Percentiles rank a stretch among this genome's conserved stretches.
Evolutionary conservation across 2,329 filamentous ascomycete species (phyloP).

Genomic region (Emmonsia crescens): DNA sequence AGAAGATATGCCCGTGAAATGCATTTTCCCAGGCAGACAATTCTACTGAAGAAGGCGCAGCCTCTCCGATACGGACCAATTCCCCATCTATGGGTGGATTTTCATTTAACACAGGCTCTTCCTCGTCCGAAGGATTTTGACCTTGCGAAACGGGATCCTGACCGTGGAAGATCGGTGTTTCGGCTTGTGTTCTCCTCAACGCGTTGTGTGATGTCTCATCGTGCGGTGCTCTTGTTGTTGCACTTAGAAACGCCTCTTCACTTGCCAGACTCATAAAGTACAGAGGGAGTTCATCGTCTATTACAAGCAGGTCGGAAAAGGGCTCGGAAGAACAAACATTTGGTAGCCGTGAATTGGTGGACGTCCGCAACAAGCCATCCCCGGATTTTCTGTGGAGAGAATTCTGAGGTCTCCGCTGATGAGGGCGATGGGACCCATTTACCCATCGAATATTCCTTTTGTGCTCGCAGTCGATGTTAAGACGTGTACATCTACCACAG

Average conservation of each 20-base stretch:
- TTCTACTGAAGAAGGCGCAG: neutral
- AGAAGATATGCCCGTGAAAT: neutral
- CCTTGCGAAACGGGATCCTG: neutral
- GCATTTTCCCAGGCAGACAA: neutral
- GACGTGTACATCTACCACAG: neutral
- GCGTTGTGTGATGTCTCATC: neutral
- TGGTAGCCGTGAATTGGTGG: neutral
- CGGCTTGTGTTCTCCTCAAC: neutral
- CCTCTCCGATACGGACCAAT: neutral
- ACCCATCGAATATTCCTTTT: constrained; percentile 1
- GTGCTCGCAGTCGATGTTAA: neutral
- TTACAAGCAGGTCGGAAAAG: neutral
- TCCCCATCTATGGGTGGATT: too few relatives aligned
- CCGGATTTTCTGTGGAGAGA: neutral
- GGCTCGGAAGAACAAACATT: neutral
- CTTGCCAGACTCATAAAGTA: neutral
- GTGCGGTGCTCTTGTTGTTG: neutral
- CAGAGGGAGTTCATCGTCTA: neutral
- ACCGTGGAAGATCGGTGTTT: neutral
- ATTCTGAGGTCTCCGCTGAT: too few relatives aligned
- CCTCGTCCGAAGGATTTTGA: neutral
- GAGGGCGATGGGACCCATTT: neutral
- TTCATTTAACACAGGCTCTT: neutral
- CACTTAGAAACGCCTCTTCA: neutral
- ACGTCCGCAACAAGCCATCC: neutral